Evolutionary conservation across 768 basidiomycete genomes (phyloP), one percentile per base, ranked within the genome.

Genomic region (Tricholomella constricta): DNA sequence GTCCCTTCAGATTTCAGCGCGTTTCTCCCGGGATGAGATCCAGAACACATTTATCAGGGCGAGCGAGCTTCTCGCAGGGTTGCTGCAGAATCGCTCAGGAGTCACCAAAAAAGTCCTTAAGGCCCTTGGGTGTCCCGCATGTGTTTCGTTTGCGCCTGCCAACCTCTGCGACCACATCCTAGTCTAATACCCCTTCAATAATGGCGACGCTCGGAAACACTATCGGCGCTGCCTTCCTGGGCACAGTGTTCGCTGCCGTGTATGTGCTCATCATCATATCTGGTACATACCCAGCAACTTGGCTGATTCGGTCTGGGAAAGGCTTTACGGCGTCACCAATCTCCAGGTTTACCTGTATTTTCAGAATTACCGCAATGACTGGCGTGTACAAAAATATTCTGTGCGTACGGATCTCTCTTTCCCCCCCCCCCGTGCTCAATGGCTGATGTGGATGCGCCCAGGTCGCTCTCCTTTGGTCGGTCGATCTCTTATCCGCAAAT

Each of bases 211-310:
- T 69, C 29, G 65, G 53, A 43, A 65, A 64, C 54, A 70, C 69
- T 6, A 46, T 69, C 2, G 69, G 69, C 37, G 69, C 66, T 7
- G 59, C 60, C 17, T 66, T 68, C 51, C 12, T 70, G 29, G 69
- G 69, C 12, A 49, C 61, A 9, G 50, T 64, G 41, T 54, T 59
- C 41, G 62, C 69, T 43, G 60, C 63, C 12, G 61, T 69, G 69
- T 69, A 57, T 49, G 69, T 62, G 15, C 14, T 23, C 15, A 23
- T n/a, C 29, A 37, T 29, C 22, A n/a, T 14, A 6, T 32, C 15
- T 26, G 22, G 17, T 4, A 31, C 6, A 34, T 19, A 9, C 10
- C 17, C 15, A 17, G 11, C 22, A 4, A 9, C 27, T 34, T 17
- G 12, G 15, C 46, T 55, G 22, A 26, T n/a, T n/a, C n/a, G 15